Conservation (phyloP, 1,284 basidiomycete genomes). For the Coniferiporia sulphurascens region DNA sequence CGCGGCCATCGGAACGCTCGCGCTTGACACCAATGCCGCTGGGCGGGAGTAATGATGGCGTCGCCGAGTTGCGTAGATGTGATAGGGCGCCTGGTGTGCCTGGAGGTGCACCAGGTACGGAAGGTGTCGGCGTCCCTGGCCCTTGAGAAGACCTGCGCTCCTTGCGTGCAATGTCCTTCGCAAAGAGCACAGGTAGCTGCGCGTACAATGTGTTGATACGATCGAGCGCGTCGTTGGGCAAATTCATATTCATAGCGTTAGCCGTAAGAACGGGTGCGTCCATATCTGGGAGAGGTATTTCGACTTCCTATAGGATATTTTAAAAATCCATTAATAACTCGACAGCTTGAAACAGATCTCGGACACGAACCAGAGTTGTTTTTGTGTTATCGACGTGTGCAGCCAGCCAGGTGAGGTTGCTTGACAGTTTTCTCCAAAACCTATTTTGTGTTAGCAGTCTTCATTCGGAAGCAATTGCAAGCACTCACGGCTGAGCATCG, state of each 20-base stretch:
- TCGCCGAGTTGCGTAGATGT: constrained; percentile 17
- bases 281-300: constrained; percentile 6
- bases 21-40: constrained; percentile 45
- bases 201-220: constrained; percentile 58
- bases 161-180: constrained; percentile 55
- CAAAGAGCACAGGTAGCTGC: constrained; percentile 55
- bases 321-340: too few relatives aligned
- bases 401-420: constrained; percentile 65
- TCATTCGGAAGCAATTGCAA: background rate
- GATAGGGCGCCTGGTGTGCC: background rate
- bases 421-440: constrained; percentile 42
- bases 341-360: too few relatives aligned
- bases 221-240: constrained; percentile 35
- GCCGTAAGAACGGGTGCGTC: constrained; percentile 20
- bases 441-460: background rate
- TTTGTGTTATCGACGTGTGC: constrained; percentile 46
- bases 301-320: too few relatives aligned
- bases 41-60: constrained; percentile 19
- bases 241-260: constrained; percentile 31
- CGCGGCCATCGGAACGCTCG: constrained; percentile 50
- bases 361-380: too few relatives aligned
- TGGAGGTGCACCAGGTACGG: background rate
- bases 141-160: constrained; percentile 26
- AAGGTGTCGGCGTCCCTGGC: background rate
- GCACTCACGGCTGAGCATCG: constrained; percentile 52